Base-by-base conservation (phyloP, 345 rosid species). In the Isatis tinctoria region DNA sequence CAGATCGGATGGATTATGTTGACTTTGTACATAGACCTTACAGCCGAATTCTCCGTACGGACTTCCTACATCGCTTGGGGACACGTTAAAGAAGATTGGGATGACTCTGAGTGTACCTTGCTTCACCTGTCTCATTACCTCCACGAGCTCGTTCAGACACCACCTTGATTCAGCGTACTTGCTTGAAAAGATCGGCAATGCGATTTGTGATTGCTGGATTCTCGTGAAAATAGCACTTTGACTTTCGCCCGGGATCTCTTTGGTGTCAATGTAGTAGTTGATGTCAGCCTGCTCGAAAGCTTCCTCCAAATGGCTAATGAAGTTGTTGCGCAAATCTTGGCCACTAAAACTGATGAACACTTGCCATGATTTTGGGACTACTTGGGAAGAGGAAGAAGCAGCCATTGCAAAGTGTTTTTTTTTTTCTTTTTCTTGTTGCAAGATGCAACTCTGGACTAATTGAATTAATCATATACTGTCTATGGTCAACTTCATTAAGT, bases 311-410 rank as follows among this genome's bases (percentile, higher is more conserved):
- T 60, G 47, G 47, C 47, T 37, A 27, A 60, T 37, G 65, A 60
- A 60, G 9, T 3, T 22, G 10, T 3, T 7, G 32, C 65, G 65
- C 65, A 37, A 11, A 6, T 60, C 65, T 22, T 20, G 0, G 1
- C 65, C 65, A 3, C 65, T 43, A 43, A 60, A 60, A 12, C 43
- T 60, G 65, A 60, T 60, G 65, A 60, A 60, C 65, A 60, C 65
- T 60, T 60, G 65, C 65, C 65, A 60, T 18, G 26, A 5, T 41
- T 60, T 13, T 2, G 65, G 8, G n/a, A 12, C 47, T 20, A 36
- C 28, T 36, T 36, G 40, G 24, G 47, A 35, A 2, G 27, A 48
- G 27, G 13, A 13, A 48, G 3, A 1, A 48, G 20, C 6, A 9
- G 60, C 70, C 70, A 66, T 66, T 14, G 70, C 10, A 14, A 36